Evolutionary conservation across 495 filamentous ascomycete species (phyloP).

Genomic region (Penicillium parvum): DNA sequence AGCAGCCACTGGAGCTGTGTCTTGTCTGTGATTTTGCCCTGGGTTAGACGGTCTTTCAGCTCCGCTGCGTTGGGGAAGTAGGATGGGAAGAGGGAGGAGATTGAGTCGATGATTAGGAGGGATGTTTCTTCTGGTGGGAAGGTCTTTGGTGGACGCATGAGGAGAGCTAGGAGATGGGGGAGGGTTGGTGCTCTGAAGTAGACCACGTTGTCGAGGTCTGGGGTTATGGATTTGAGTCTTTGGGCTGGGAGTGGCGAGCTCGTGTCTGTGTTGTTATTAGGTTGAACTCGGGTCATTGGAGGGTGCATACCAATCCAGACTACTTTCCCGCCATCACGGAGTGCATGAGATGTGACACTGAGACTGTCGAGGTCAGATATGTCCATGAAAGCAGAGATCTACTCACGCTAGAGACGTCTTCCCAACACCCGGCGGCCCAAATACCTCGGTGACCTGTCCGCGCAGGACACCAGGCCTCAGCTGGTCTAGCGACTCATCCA

Average conservation of each 20-base stretch:
- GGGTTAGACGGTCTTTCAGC: constrained; percentile 29
- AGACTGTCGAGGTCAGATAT: constrained; percentile 43
- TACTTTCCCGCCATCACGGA: constrained; percentile 59
- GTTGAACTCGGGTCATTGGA: not conserved
- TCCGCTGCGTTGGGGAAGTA: constrained; percentile 59
- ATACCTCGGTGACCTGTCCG: constrained; percentile 83
- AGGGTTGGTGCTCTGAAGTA: constrained; percentile 53
- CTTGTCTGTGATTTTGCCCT: constrained; percentile 29
- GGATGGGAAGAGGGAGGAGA: constrained; percentile 68
- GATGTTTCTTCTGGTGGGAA: constrained; percentile 57
- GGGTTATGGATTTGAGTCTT: constrained; percentile 37
- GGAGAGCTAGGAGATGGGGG: constrained; percentile 71
- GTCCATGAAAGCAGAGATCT: not conserved
- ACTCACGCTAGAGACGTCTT: constrained; percentile 80
- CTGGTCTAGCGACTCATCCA: constrained; percentile 25
- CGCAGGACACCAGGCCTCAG: constrained; percentile 45
- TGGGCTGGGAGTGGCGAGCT: constrained; percentile 38
- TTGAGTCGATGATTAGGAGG: constrained; percentile 71
- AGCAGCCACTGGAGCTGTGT: constrained; percentile 51
- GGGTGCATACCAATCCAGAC: constrained; percentile 79
- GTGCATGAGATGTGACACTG: constrained; percentile 60
- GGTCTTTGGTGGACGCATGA: constrained; percentile 54
- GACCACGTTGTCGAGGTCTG: constrained; percentile 29
- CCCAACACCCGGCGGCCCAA: constrained; percentile 81
- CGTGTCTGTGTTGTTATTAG: constrained; percentile 38